Evolutionary conservation across 2,329 filamentous ascomycete genomes (phyloP), one percentile per base, ranked within the genome.

Genomic region (Eurotiales sp.): DNA sequence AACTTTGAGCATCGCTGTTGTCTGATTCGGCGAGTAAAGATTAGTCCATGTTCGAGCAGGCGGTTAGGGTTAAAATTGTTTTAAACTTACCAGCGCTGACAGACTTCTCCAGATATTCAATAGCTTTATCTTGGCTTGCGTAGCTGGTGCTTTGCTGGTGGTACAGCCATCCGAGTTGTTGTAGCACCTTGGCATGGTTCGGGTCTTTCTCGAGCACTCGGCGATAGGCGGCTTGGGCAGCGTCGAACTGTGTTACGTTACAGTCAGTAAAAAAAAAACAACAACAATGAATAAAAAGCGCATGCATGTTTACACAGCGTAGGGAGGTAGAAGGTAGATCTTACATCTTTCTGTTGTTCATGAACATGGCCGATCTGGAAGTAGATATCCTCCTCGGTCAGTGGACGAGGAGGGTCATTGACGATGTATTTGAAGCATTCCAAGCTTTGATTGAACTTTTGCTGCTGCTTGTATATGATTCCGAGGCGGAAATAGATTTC

Each of bases 371-470:
- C 93, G 65, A 99, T 97, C 71, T 99, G 93, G 76, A 99, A 99
- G 92, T 92, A 97, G 55, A 99, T 99, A 62, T 99, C 93, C 70
- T 97, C 92, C 69, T 97, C 91, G 0, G 91, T 96, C 61, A 99
- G 72, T 2, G 93, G 93, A 3, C 89, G 85, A 3, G 93, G 93
- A 23, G 93, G 92, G 48, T 95, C 91, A 59, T 83, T 87, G 57
- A 97, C 91, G 60, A 99, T 99, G 68, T 96, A 97, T 72, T 93
- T 93, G 77, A 99, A 99, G 77, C 93, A 97, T 89, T 97, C 93
- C 41, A 97, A 77, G 77, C 91, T 96, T 66, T 95, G 87, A 47
- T 79, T 78, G 68, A 91, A 99, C 69, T 97, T 97, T 56, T 91
- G 86, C 67, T 97, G 93, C 64, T 97, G 92, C 70, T 99, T 99